These are phyloP conservation scores for Ogataea siamensis DNA, from an alignment of 805 yeast genomes.

Conservation along the genomic window DNA sequence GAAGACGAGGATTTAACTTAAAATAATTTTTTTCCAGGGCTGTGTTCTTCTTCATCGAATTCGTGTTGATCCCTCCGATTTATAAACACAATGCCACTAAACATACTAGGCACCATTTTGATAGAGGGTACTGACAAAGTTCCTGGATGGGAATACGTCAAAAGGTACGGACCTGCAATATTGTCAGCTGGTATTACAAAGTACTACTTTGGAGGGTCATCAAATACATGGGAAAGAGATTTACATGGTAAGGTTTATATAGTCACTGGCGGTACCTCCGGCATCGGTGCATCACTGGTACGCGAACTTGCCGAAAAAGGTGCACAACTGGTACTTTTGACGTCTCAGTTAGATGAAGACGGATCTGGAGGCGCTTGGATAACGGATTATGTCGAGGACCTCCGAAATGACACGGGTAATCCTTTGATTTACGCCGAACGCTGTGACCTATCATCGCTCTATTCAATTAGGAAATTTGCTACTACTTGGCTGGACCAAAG, in stretches of 20 bases:
- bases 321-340: slow-evolving; percentile 78
- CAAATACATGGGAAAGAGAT: slow-evolving; percentile 90
- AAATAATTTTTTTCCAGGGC: slow-evolving; percentile 11
- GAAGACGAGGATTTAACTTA: background rate
- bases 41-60: slow-evolving; percentile 2
- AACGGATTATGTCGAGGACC: slow-evolving; percentile 72
- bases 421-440: slow-evolving; percentile 84
- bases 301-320: slow-evolving; percentile 75
- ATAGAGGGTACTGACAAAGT: slow-evolving; percentile 71
- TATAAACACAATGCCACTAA: slow-evolving; percentile 66
- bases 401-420: slow-evolving; percentile 69
- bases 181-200: slow-evolving; percentile 51
- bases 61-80: slow-evolving; percentile 4
- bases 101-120: slow-evolving; percentile 67
- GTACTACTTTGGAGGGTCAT: slow-evolving; percentile 72
- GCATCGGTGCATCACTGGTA: slow-evolving; percentile 77
- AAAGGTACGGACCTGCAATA: slow-evolving; percentile 55
- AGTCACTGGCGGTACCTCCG: slow-evolving; percentile 92
- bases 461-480: slow-evolving; percentile 83
- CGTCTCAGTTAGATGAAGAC: slow-evolving; percentile 57
- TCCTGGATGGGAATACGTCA: slow-evolving; percentile 70
- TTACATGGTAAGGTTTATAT: slow-evolving; percentile 85
- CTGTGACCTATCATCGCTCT: slow-evolving; percentile 73
- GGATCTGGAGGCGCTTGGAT: slow-evolving; percentile 50
- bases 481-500: slow-evolving; percentile 90